Evolutionary conservation across 1,284 basidiomycete species (phyloP), one percentile per base, ranked within the genome.

Genomic region (Bondarzewia mesenterica): DNA sequence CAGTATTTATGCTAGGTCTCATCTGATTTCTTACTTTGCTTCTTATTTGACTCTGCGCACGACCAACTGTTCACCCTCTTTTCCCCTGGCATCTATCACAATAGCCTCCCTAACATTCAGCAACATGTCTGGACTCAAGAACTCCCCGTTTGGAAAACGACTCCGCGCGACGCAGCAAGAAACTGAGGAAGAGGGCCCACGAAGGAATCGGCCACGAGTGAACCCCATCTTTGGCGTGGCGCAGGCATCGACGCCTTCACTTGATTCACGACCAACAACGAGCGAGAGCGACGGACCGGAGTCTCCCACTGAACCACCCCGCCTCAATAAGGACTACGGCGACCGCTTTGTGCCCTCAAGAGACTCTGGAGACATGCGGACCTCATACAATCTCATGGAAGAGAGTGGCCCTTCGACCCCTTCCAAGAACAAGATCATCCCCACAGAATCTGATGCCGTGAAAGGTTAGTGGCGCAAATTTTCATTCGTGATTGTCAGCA

Each of bases 111-210:
- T 49, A 45, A 40, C 38, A 42, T 42, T 44, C 47, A 36, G 20
- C 23, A 40, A 16, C 52, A 86, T 86, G 83, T 79, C 83, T 50
- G 77, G 78, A 49, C 74, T 88, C 65, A 85, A 83, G 71, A 85
- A 87, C 66, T 86, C 85, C 56, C 82, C 82, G 0, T 88, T 85
- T 65, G 85, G 84, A 37, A 88, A 88, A 61, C 79, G 85, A 27
- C 72, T 88, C 21, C 78, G 84, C 46, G 82, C 81, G 20, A 73
- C 80, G 4, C 78, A 83, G 51, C 71, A 68, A 52, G 77, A 76
- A n/a, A 60, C 74, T 25, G 70, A 74, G 23, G 78, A 81, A 52
- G 77, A 74, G 41, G 64, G 70, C 43, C 75, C 74, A 4, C 67
- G 72, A 50, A 68, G 76, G 55, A 77, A 67, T 56, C 69, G 76